A percentile compares a stretch with the other conserved stretches of the same genome.
These are phyloP conservation scores for Pyrenophora graminea DNA, from an alignment of 2,329 filamentous ascomycete species.

Conservation along the genomic window DNA sequence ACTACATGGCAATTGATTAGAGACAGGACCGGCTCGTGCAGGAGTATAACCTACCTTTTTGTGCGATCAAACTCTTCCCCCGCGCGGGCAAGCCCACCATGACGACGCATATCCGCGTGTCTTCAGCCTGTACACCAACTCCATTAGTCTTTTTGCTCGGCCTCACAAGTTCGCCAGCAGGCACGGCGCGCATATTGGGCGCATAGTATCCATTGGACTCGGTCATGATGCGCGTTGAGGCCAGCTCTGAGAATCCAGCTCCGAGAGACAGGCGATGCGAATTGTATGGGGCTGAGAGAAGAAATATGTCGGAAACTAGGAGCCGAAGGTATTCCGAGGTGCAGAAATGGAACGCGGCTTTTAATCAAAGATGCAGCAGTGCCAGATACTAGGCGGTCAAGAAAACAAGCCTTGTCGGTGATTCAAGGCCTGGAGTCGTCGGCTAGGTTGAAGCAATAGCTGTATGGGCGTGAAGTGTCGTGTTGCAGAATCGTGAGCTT, in stretches of 20 bases:
- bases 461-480: conserved; percentile 27
- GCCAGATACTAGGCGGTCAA: conserved; percentile 23
- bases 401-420: conserved; percentile 8
- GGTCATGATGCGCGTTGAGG: conserved; percentile 35
- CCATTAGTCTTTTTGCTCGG: conserved; percentile 59
- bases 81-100: conserved; percentile 97
- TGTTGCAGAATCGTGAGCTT: conserved; percentile 37
- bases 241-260: conserved; percentile 38
- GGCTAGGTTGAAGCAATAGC: conserved; percentile 24
- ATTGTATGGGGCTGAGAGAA: conserved; percentile 21
- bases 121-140: conserved; percentile 83
- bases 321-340: conserved; percentile 37
- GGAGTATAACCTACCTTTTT: conserved; percentile 72
- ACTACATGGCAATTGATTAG: conserved; percentile 35
- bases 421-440: conserved; percentile 11
- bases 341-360: conserved; percentile 26
- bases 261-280: conserved; percentile 23
- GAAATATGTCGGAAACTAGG: conserved; percentile 32
- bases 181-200: conserved; percentile 48
- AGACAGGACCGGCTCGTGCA: neutral
- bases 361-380: conserved; percentile 17
- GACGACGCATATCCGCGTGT: conserved; percentile 95
- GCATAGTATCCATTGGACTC: conserved; percentile 45
- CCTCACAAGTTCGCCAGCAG: conserved; percentile 50
- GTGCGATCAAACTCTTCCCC: conserved; percentile 96